Base-by-base conservation (phyloP, 2,329 filamentous ascomycete species). In the Aureobasidium sp. region DNA sequence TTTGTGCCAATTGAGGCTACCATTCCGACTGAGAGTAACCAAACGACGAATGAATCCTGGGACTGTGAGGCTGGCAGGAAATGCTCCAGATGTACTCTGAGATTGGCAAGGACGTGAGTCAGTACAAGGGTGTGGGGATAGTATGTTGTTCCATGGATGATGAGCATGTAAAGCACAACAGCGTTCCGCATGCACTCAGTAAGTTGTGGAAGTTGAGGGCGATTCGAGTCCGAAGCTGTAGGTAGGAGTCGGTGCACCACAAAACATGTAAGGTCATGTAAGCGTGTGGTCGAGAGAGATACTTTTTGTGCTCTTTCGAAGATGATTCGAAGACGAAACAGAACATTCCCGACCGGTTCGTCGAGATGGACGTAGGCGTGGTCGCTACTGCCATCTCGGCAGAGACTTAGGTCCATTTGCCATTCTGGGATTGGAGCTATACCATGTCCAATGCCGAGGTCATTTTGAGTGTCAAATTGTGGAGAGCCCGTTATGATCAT, bases 191-290 rank as follows among this genome's bases (percentile, higher is more conserved):
- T 22, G 7, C 35, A 19, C 8, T 24, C 47, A 3, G 47, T 50
- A 3, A 29, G 5, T 14, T 32, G 12, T 4, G 34, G 39, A 6
- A 5, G 5, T 8, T 7, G 3, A 6, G 17, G n/a, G 22, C 8
- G 12, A 6, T 11, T 21, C n/a, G 24, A 1, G 14, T 38, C 27
- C 17, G 47, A n/a, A 5, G 11, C 1, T 17, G 34, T 2, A 16
- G 34, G 17, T 14, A 50, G n/a, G 4, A 50, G 32, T n/a, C 47
- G 24, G 24, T 50, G 47, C 11, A 50, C n/a, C 21, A 50, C 47
- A 30, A 30, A 50, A 16, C 47, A 50, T 39, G 47, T 32, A 14
- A 50, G 47, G 25, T 50, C 47, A 19, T 50, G 47, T 11, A 50
- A 12, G 1, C 32, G 17, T 4, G 47, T 39, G n/a, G 19, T 40